These are phyloP conservation scores for Globisporangium carolinianum DNA, from an alignment of 352 stramenopile genomes.

Conservation along the genomic window DNA sequence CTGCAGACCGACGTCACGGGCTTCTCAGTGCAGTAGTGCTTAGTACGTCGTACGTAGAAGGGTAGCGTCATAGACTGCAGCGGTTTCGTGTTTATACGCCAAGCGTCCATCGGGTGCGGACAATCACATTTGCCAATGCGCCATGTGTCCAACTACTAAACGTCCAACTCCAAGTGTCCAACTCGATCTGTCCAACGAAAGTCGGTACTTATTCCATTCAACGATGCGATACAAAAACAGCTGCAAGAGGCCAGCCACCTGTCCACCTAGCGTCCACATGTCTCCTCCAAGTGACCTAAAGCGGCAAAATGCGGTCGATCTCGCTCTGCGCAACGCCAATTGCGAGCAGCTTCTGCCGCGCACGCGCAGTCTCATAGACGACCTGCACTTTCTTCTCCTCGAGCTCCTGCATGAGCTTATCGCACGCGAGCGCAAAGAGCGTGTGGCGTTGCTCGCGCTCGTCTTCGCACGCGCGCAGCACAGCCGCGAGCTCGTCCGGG, in stretches of 20 bases:
- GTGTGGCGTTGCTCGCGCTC: constrained; percentile 14
- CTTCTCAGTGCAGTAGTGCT: constrained; percentile 82
- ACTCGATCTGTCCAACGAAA: too few species aligned
- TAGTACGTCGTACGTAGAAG: too few species aligned
- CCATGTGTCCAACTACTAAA: too few species aligned
- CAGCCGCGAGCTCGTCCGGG: constrained; percentile 7
- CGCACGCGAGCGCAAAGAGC: constrained; percentile 16
- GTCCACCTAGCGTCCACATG: background rate
- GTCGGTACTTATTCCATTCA: too few species aligned
- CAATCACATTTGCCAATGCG: background rate
- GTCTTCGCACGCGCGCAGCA: constrained; percentile 11
- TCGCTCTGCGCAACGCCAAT: constrained; percentile 13
- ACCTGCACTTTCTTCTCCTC: constrained; percentile 17
- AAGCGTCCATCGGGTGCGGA: background rate
- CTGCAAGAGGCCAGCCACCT: too few species aligned
- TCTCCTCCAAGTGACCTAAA: constrained; percentile 2
- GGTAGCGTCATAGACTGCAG: too few species aligned
- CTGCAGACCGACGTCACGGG: constrained; percentile 87
- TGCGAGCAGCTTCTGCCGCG: constrained; percentile 41
- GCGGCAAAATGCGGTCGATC: constrained; percentile 15
- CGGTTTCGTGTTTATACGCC: too few species aligned
- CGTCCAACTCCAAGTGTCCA: too few species aligned
- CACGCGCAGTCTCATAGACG: constrained; percentile 17
- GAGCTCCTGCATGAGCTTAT: constrained; percentile 15
- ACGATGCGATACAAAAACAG: too few species aligned